A percentile compares a stretch with the other conserved stretches of the same genome.
Conservation (phyloP, 352 stramenopile genomes). For the Phytophthora vignae region DNA sequence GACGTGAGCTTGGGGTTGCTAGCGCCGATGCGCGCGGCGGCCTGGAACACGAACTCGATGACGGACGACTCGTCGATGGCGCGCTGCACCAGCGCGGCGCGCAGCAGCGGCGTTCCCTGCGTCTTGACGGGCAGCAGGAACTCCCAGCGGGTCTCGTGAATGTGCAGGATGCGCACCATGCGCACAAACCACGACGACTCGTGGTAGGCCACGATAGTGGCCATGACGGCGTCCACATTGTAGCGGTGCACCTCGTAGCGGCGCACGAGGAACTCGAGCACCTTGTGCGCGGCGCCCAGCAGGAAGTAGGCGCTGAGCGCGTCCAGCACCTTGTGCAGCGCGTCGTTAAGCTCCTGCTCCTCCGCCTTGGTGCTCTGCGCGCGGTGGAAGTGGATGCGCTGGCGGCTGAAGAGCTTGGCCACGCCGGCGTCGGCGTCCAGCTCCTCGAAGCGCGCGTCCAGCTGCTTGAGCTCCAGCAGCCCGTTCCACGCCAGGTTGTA, state of each 20-base stretch:
- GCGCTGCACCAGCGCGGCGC: conserved; percentile 78
- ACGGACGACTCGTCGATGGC: conserved; percentile 78
- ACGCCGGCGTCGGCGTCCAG: conserved; percentile 64
- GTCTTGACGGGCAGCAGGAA: conserved; percentile 86
- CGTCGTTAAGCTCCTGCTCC: conserved; percentile 67
- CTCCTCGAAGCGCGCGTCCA: conserved; percentile 77
- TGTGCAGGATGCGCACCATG: conserved; percentile 88
- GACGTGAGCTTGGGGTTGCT: conserved; percentile 84
- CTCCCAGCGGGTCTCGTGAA: conserved; percentile 81
- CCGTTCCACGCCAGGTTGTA: conserved; percentile 90
- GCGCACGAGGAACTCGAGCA: conserved; percentile 91
- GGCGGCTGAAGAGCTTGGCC: conserved; percentile 69
- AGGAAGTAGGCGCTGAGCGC: conserved; percentile 88
- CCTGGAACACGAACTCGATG: conserved; percentile 76
- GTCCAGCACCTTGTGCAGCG: conserved; percentile 77
- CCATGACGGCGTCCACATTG: conserved; percentile 89
- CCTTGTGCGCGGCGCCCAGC: conserved; percentile 80
- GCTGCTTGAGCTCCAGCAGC: conserved; percentile 77
- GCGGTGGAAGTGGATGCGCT: conserved; percentile 86
- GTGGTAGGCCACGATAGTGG: conserved; percentile 85
- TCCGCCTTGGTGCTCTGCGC: conserved; percentile 68
- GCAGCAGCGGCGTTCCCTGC: conserved; percentile 65
- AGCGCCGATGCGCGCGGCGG: conserved; percentile 66
- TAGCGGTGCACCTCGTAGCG: conserved; percentile 89
- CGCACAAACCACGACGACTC: conserved; percentile 86